phyloP scores from a whole-genome alignment of 345 rosid genomes.

The Brassica rapa region DNA sequence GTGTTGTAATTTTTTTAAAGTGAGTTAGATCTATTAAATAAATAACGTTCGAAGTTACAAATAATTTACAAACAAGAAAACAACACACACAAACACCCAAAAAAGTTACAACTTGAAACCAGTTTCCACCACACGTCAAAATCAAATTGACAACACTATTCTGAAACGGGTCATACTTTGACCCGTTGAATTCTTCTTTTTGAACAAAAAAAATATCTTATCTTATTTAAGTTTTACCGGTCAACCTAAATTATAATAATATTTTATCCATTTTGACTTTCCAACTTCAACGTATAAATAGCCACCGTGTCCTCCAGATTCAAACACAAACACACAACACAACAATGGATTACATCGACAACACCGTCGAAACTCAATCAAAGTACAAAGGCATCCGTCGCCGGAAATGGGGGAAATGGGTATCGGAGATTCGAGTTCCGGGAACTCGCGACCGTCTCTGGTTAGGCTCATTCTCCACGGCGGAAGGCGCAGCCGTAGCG shows the following conservation, averaged over 20 bases:
- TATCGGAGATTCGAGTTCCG: slow-evolving; percentile 85
- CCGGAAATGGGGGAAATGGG: slow-evolving; percentile 97
- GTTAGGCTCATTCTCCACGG: slow-evolving; percentile 77
- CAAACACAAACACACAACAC: slow-evolving; percentile 15
- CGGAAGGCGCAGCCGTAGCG: slow-evolving; percentile 82
- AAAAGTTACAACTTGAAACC: background rate
- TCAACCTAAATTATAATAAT: slow-evolving; percentile 4
- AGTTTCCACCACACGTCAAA: background rate
- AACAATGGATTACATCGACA: slow-evolving; percentile 26
- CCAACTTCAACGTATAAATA: slow-evolving; percentile 62
- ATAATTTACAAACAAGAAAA: background rate
- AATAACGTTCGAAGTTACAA: background rate
- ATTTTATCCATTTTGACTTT: slow-evolving; percentile 10
- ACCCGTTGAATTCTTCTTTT: slow-evolving; percentile 15
- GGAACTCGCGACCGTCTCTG: slow-evolving; percentile 85
- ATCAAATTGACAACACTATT: background rate
- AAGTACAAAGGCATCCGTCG: slow-evolving; percentile 82
- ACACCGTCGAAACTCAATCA: slow-evolving; percentile 24
- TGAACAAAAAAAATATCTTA: background rate
- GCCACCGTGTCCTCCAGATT: background rate
- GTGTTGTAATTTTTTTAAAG: background rate
- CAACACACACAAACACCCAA: background rate
- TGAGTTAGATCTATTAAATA: too few species aligned
- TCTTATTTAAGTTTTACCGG: background rate
- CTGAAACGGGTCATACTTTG: slow-evolving; percentile 34